These are phyloP conservation scores for Wickerhamomyces sp. DNA, from an alignment of 1,139 yeast species.

Conservation along the genomic window DNA sequence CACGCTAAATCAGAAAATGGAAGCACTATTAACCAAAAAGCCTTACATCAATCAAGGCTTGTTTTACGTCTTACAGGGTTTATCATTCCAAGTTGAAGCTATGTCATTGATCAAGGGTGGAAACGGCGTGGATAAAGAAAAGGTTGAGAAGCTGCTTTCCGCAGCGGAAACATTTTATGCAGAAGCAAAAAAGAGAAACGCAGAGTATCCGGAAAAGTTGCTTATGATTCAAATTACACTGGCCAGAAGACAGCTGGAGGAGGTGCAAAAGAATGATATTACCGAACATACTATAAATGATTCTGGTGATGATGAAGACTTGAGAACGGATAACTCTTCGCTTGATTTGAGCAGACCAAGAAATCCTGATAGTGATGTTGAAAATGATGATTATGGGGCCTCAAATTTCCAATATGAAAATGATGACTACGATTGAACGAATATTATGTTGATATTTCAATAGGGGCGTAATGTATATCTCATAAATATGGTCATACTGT, in stretches of 20 bases:
- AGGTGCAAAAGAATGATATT: background rate
- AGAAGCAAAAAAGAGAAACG: conserved; percentile 6
- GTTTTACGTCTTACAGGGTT: conserved; percentile 19
- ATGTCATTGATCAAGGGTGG: background rate
- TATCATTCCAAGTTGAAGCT: conserved; percentile 18
- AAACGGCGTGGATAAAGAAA: conserved; percentile 1
- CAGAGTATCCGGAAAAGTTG: conserved; percentile 15
- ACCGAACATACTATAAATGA: background rate
- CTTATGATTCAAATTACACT: conserved; percentile 10
- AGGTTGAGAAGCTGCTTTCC: conserved; percentile 10
- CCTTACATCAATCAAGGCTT: conserved; percentile 20
- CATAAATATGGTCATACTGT: too few relatives aligned
- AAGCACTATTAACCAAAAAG: conserved; percentile 9
- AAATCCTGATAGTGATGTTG: conserved; percentile 5
- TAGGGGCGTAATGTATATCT: too few relatives aligned
- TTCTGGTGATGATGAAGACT: conserved; percentile 1
- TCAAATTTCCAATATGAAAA: background rate
- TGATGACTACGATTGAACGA: background rate
- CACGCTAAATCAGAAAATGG: conserved; percentile 14
- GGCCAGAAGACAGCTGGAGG: conserved; percentile 6
- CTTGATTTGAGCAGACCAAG: background rate
- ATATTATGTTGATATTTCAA: too few relatives aligned
- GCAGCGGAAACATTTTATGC: conserved; percentile 9
- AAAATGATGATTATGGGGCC: conserved; percentile 1
- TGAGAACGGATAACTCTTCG: background rate